Evolutionary conservation across 768 basidiomycete genomes (phyloP).

Genomic region (Chiua virens): DNA sequence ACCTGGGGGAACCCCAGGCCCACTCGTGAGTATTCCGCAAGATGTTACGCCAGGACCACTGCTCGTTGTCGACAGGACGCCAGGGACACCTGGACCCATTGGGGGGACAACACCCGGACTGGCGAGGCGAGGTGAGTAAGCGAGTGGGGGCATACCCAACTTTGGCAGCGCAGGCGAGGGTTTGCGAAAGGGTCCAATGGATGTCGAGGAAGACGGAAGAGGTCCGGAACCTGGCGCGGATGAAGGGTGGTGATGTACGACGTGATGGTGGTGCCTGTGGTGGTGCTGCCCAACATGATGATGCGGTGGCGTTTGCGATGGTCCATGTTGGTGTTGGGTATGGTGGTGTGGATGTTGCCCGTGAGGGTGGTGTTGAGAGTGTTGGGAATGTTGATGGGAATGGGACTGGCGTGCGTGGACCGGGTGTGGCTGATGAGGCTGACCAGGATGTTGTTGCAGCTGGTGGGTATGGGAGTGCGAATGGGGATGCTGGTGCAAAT

Average conservation of each 20-base stretch:
- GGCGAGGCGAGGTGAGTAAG: slow-evolving; percentile 30
- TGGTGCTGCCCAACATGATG: slow-evolving; percentile 52
- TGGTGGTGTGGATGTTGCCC: slow-evolving; percentile 35
- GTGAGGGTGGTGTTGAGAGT: slow-evolving; percentile 22
- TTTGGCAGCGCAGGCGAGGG: slow-evolving; percentile 28
- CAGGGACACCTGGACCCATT: slow-evolving; percentile 27
- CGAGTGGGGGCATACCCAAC: slow-evolving; percentile 25
- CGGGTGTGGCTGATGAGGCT: slow-evolving; percentile 28
- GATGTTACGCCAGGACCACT: slow-evolving; percentile 21
- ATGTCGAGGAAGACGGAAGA: slow-evolving; percentile 15
- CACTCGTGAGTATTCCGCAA: slow-evolving; percentile 28
- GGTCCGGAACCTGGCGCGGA: slow-evolving; percentile 28
- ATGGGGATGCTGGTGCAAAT: slow-evolving; percentile 34
- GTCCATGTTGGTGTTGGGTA: slow-evolving; percentile 28
- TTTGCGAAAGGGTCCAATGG: slow-evolving; percentile 24
- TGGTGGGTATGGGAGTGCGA: slow-evolving; percentile 37
- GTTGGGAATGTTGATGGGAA: slow-evolving; percentile 30
- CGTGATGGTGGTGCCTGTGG: slow-evolving; percentile 38
- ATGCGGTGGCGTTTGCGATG: slow-evolving; percentile 41
- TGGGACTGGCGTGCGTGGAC: slow-evolving; percentile 31
- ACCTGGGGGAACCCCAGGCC: slow-evolving; percentile 29
- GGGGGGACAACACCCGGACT: slow-evolving; percentile 32
- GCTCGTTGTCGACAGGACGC: slow-evolving; percentile 18
- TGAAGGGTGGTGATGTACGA: slow-evolving; percentile 52
- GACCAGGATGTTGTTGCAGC: slow-evolving; percentile 21